Base-by-base conservation (phyloP, 768 basidiomycete genomes). In the Rickenella mellea region DNA sequence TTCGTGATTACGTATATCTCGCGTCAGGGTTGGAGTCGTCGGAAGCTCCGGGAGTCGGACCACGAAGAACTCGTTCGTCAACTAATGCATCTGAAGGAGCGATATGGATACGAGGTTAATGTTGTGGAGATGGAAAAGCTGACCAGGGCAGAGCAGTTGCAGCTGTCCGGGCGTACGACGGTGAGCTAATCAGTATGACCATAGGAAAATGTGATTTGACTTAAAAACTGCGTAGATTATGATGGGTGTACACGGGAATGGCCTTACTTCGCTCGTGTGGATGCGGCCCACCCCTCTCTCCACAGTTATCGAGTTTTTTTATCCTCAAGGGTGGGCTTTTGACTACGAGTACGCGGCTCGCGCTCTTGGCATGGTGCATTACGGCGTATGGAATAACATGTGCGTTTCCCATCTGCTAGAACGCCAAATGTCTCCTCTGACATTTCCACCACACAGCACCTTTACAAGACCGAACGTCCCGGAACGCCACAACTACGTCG, bases 161-260 rank as follows among this genome's bases (percentile, higher is more conserved):
- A 60, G 24, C 57, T 80, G 11, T 73, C 70, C 2, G 76, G 81
- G 2, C 64, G 75, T 38, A 83, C 88, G 1, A 89, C 84, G 10
- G 83, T 87, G 45, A 52, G 78, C 15, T 9, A 29, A 12, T 2
- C 1, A 33, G n/a, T 19, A 21, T 10, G 1, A 15, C 12, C 7
- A 32, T 36, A n/a, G n/a, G 29, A 6, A 14, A 6, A 9, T 40
- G 32, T 39, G 7, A 46, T 17, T 22, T 29, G n/a, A 24, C 10
- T 27, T 52, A n/a, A 41, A 10, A 32, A 8, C 5, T 27, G n/a
- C 22, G 5, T 46, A 94, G 91, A 88, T 94, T 52, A 74, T 94
- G 80, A 82, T 93, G 73, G 91, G 91, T 43, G 83, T 94, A 11
- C 91, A 94, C 53, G 91, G 92, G 8, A 94, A 96, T 55, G 92